Conservation (phyloP, 148 eudicot species). For the Vaccinium myrtillus region DNA sequence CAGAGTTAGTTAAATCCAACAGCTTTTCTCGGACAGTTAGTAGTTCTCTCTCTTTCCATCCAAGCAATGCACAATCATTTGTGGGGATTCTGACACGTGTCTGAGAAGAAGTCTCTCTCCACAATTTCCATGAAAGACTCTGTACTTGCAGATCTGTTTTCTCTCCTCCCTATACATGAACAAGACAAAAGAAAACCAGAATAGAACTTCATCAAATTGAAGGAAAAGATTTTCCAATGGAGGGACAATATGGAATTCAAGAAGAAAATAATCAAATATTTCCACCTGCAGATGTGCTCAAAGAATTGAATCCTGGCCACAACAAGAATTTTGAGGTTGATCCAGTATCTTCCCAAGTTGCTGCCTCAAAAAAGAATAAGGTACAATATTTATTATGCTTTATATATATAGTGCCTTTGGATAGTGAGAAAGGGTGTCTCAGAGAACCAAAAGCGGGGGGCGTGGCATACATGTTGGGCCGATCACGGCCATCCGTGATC, state of each 20-base stretch:
- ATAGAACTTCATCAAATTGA: neutral
- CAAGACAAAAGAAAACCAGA: neutral
- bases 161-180: neutral
- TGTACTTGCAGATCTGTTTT: neutral
- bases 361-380: slow-evolving; percentile 23
- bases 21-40: slow-evolving; percentile 15
- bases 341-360: slow-evolving; percentile 46
- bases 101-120: neutral
- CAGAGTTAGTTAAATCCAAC: slow-evolving; percentile 10
- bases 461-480: no score
- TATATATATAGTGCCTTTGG: neutral
- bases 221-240: slow-evolving; percentile 16
- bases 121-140: neutral
- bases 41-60: neutral
- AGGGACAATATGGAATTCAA: slow-evolving; percentile 7
- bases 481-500: no score
- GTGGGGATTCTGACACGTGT: neutral
- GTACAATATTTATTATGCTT: slow-evolving; percentile 18
- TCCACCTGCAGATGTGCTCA: slow-evolving; percentile 49
- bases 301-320: slow-evolving; percentile 40
- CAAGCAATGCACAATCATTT: neutral
- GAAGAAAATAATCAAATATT: slow-evolving; percentile 19
- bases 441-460: neutral
- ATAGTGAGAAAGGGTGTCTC: neutral
- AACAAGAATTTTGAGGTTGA: slow-evolving; percentile 41